phyloP scores from a whole-genome alignment of 2,329 filamentous ascomycete species.

The Aspergillus brunneoviolaceus region DNA sequence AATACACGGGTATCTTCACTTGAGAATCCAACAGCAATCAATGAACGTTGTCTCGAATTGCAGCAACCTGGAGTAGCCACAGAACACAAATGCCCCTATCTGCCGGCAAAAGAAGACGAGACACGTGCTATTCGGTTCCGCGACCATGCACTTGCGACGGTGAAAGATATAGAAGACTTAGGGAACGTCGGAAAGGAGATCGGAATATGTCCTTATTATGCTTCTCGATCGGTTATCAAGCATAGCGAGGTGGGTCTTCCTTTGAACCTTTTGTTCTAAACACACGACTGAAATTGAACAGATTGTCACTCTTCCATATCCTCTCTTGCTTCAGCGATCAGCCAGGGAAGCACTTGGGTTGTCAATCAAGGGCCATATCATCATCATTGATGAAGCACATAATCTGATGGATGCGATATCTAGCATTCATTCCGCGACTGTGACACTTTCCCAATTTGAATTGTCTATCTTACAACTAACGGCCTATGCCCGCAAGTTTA shows the following conservation, averaged over 20 bases:
- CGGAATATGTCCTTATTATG: constrained; percentile 91
- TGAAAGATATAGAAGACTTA: constrained; percentile 93
- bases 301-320: constrained; percentile 91
- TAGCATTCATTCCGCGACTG: constrained; percentile 76
- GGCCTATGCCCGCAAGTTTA: constrained; percentile 81
- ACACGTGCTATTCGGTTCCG: constrained; percentile 74
- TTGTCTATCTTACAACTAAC: constrained; percentile 73
- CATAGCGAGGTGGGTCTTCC: constrained; percentile 65
- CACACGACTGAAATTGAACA: constrained; percentile 29
- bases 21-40: constrained; percentile 73
- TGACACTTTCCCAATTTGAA: constrained; percentile 71
- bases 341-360: constrained; percentile 85
- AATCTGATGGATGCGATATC: constrained; percentile 96
- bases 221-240: constrained; percentile 79
- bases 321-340: constrained; percentile 79
- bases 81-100: constrained; percentile 70
- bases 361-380: constrained; percentile 79
- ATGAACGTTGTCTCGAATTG: constrained; percentile 86
- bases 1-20: constrained; percentile 77
- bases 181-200: constrained; percentile 73
- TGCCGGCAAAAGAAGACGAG: constrained; percentile 76
- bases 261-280: not conserved
- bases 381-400: constrained; percentile 97
- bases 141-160: constrained; percentile 76
- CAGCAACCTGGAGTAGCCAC: constrained; percentile 68